Evolutionary conservation across 352 stramenopile genomes (phyloP), one percentile per base, ranked within the genome.

Genomic region (Lagenidium giganteum): DNA sequence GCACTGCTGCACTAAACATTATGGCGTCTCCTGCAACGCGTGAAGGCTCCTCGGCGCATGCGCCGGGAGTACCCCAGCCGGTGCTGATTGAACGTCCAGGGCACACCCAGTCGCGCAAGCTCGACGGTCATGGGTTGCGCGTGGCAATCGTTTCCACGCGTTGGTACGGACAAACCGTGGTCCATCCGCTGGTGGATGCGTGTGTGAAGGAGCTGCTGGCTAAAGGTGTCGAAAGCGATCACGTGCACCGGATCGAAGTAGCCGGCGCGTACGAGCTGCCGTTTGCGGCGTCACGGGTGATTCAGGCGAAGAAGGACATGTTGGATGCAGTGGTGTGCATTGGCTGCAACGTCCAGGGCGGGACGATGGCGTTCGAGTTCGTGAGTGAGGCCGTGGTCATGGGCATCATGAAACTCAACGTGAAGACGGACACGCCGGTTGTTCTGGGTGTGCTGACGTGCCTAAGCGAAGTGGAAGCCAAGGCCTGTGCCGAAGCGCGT

Each of bases 401-500:
- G 9, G 14, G 28, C 28, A 32, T 32, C 28, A 32, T 32, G 28
- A 32, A 32, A 14, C 28, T 32, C 28, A 32, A 32, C 28, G 9
- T 32, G 9, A 9, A 32, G 28, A 14, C 9, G 14, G 9, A 9
- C 14, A 32, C 14, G 9, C 28, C 28, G 9, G 14, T 32, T 14
- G 28, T 32, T 14, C 14, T 14, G 9, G 28, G 28, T 9, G 28
- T 32, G 28, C 28, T 32, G 28, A 14, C 9, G 9, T 32, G 28
- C 14, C 28, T 32, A 14, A 32, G 9, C 28, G 14, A 14, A 14
- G 28, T 14, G 14, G 9, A 32, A 32, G 28, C 28, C 11, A 27
- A 41, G 3, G 17, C 16, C 4, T 57, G 49, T 23, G 49, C 40
- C 5, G n/a, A n/a, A n/a, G n/a, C n/a, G n/a, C n/a, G n/a, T 16